Evolutionary conservation across 1,139 yeast species (phyloP), one percentile per base, ranked within the genome.

Genomic region (Geotrichum aggregatum): DNA sequence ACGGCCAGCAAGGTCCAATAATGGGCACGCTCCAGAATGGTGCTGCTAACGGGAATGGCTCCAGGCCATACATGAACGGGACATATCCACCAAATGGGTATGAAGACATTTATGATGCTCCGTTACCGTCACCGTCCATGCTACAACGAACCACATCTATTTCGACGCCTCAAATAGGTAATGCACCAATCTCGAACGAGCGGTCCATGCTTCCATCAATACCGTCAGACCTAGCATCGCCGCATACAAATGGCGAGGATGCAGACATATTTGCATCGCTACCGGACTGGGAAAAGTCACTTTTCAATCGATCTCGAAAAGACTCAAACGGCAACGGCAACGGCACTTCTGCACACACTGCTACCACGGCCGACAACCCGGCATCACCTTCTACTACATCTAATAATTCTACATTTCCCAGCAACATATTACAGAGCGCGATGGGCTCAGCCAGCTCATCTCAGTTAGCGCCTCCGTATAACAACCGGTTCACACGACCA

Each of bases 221-320:
- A 24, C 42, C 36, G 33, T 16, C 8, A 30, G 22, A 19, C 13
- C 35, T 44, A 33, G 44, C 36, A 36, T 28, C 38, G 14, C 18
- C 18, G 30, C 30, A 14, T 16, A 7, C 18, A 2, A 21, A 14
- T 13, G 19, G 42, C 18, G 24, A 14, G 14, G 42, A 24, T n/a
- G 33, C 22, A 11, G 49, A 50, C 24, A 40, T 50, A n/a, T 50
- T 45, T 42, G 24, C 46, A 21, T 35, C 54, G 13, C 48, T 47
- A 14, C 50, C 50, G 7, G 44, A 28, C 16, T 50, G 54, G 54
- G 54, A 50, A 13, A 38, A 40, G 4, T 42, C 50, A 6, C 31
- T 50, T 44, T 45, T 50, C 21, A 50, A 47, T 34, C 22, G 44
- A 38, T 1, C 31, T 11, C 43, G 38, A 13, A 18, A 10, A 26